These are phyloP conservation scores for Paraglomus brasilianum DNA, from an alignment of 192 early-diverging fungal species.

Conservation along the genomic window DNA sequence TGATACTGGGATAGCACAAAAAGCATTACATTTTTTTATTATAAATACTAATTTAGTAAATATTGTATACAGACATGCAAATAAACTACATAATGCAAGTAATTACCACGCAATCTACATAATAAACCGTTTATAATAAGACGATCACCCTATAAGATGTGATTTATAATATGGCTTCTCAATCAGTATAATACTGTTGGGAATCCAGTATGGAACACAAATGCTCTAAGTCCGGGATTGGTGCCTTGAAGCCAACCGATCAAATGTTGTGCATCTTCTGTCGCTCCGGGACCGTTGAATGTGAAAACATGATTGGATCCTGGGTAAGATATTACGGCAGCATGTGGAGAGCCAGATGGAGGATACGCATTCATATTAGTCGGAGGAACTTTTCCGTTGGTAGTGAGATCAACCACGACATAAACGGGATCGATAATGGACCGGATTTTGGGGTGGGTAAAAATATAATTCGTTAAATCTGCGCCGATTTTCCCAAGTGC, in stretches of 20 bases:
- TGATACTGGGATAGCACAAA: no score
- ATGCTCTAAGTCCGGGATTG: background rate
- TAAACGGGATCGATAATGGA: background rate
- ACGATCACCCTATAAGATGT: no score
- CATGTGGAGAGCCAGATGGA: background rate
- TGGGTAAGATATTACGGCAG: background rate
- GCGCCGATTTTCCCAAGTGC: background rate
- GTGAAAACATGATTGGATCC: background rate
- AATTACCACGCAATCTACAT: no score
- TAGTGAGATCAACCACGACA: background rate
- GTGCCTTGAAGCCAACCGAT: slow-evolving; percentile 8
- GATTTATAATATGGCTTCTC: no score
- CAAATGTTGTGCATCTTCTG: background rate
- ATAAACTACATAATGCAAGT: no score
- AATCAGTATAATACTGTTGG: no score
- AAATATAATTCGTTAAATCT: background rate
- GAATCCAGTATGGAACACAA: background rate
- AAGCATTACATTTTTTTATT: no score
- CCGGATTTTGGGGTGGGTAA: background rate
- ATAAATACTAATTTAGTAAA: no score
- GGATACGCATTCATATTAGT: no score
- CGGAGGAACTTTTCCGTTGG: no score
- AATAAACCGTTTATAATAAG: no score
- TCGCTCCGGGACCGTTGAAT: background rate
- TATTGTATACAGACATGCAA: no score